Conservation (phyloP, 2,329 filamentous ascomycete species). For the Venturia aucupariae region DNA sequence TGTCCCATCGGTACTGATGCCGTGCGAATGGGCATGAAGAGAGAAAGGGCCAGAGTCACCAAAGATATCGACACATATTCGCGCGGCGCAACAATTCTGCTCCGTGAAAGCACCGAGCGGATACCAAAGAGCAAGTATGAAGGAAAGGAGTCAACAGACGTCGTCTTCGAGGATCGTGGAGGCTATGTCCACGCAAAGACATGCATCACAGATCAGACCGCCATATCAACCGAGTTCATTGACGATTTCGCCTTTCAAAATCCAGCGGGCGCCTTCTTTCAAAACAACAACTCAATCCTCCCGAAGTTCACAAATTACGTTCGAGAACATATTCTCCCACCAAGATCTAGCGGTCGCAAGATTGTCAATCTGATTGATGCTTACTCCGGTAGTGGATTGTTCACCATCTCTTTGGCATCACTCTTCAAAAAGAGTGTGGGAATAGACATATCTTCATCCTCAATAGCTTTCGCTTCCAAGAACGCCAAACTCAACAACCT, state of each 20-base stretch:
- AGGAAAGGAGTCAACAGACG: slow-evolving; percentile 22
- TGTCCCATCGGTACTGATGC: slow-evolving; percentile 90
- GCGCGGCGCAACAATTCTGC: slow-evolving; percentile 75
- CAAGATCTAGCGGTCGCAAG: slow-evolving; percentile 22
- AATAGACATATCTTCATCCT: slow-evolving; percentile 77
- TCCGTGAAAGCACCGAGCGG: slow-evolving; percentile 76
- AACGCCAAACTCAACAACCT: slow-evolving; percentile 76
- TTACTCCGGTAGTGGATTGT: slow-evolving; percentile 94
- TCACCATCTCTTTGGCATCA: slow-evolving; percentile 84
- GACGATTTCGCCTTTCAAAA: slow-evolving; percentile 79
- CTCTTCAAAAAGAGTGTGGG: slow-evolving; percentile 74
- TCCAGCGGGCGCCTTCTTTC: slow-evolving; percentile 91
- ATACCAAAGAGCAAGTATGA: slow-evolving; percentile 37
- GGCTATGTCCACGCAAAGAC: slow-evolving; percentile 68
- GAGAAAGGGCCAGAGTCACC: slow-evolving; percentile 67
- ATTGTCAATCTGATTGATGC: slow-evolving; percentile 92
- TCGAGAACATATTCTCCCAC: slow-evolving; percentile 48
- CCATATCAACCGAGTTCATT: slow-evolving; percentile 77
- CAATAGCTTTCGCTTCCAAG: slow-evolving; percentile 65
- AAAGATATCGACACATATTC: slow-evolving; percentile 62
- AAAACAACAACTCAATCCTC: slow-evolving; percentile 99
- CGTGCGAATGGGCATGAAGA: slow-evolving; percentile 67
- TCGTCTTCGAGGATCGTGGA: slow-evolving; percentile 47
- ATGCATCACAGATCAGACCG: slow-evolving; percentile 80
- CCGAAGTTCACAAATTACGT: slow-evolving; percentile 80